A percentile compares a stretch with the other conserved stretches of the same genome.
phyloP scores from a whole-genome alignment of 2,329 filamentous ascomycete genomes.

The Exutisphaerella laricina region DNA sequence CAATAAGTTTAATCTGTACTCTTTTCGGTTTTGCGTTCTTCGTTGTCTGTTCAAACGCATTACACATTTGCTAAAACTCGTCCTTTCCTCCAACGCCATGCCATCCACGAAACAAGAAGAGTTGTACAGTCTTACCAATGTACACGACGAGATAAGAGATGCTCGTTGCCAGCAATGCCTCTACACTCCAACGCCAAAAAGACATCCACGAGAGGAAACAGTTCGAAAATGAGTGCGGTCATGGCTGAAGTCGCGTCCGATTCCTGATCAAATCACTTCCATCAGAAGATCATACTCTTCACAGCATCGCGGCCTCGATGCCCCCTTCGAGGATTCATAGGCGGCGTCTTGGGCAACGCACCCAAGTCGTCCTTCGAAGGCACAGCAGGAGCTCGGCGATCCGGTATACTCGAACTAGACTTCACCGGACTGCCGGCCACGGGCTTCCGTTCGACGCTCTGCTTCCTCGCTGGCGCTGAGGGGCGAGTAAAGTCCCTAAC shows the following conservation, averaged over 20 bases:
- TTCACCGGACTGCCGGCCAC: conserved; percentile 26
- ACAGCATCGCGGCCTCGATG: conserved; percentile 32
- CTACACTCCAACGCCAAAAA: neutral
- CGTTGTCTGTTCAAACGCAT: neutral
- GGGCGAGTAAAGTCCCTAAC: conserved; percentile 29
- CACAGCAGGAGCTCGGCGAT: conserved; percentile 12
- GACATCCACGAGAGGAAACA: too few relatives aligned
- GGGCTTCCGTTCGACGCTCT: conserved; percentile 21
- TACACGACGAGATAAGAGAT: conserved; percentile 2
- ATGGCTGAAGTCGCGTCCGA: conserved; percentile 7
- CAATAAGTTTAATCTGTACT: neutral
- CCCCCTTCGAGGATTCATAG: conserved; percentile 28
- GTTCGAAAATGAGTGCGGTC: neutral
- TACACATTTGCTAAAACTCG: neutral
- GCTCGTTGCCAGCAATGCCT: conserved; percentile 3
- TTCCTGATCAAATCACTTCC: conserved; percentile 7
- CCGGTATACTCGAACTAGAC: conserved; percentile 9
- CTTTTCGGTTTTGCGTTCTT: neutral
- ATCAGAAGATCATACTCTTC: conserved; percentile 37
- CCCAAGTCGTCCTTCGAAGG: conserved; percentile 14
- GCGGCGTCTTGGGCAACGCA: conserved; percentile 29
- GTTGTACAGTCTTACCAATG: conserved; percentile 2
- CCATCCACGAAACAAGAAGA: neutral
- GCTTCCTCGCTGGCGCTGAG: conserved; percentile 15
- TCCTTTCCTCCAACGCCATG: neutral